These are phyloP conservation scores for Sporothrix inflata DNA, from an alignment of 2,329 filamentous ascomycete species.

Conservation along the genomic window DNA sequence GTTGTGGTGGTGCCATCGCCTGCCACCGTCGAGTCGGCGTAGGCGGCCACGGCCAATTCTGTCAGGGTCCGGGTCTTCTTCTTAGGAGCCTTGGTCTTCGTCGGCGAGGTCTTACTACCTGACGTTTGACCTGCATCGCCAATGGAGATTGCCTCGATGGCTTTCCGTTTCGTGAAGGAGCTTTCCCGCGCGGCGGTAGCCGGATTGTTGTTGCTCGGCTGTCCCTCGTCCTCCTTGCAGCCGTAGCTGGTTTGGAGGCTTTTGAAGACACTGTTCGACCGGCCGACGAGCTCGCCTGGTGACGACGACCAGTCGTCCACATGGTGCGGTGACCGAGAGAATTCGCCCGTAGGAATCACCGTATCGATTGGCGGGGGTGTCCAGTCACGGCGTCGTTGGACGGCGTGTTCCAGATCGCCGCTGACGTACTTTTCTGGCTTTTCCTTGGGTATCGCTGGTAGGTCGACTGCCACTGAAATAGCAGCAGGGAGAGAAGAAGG, in stretches of 20 bases:
- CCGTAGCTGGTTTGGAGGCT: conserved; percentile 45
- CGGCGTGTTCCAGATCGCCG: conserved; percentile 49
- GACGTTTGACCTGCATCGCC: conserved; percentile 36
- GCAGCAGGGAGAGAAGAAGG: background rate
- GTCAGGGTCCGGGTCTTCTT: conserved; percentile 80
- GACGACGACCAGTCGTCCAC: conserved; percentile 38
- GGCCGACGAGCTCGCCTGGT: conserved; percentile 22
- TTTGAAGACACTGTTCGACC: conserved; percentile 46
- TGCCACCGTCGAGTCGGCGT: conserved; percentile 44
- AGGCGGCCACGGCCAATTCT: conserved; percentile 73
- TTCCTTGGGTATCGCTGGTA: background rate
- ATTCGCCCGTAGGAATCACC: background rate
- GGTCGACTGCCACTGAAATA: background rate
- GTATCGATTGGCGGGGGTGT: conserved; percentile 58
- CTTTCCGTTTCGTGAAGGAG: conserved; percentile 59
- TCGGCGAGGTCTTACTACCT: conserved; percentile 39
- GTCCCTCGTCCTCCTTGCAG: conserved; percentile 22
- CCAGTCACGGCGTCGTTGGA: conserved; percentile 64
- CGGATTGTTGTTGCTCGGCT: background rate
- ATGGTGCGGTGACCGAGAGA: conserved; percentile 39
- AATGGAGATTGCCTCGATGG: conserved; percentile 54
- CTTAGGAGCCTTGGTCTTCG: conserved; percentile 59
- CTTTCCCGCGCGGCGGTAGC: background rate
- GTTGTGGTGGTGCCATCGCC: too few relatives aligned
- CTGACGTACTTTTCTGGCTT: conserved; percentile 13